phyloP scores from a whole-genome alignment of 2,329 filamentous ascomycete genomes.

The Neurospora sp. region DNA sequence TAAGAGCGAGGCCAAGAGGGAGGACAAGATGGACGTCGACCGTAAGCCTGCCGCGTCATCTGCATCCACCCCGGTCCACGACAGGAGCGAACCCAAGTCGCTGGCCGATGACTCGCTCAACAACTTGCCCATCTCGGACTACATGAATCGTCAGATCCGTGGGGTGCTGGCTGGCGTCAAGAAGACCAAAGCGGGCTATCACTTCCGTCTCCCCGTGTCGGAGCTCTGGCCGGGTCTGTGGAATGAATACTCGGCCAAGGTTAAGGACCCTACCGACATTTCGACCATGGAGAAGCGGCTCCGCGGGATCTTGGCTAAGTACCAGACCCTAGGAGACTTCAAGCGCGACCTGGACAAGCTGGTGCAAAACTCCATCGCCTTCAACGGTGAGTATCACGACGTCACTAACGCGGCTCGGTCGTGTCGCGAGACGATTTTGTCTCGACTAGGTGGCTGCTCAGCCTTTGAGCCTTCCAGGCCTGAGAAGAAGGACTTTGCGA shows the following conservation, averaged over 20 bases:
- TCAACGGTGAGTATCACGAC: constrained; percentile 72
- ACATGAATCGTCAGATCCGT: constrained; percentile 52
- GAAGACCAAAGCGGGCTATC: constrained; percentile 70
- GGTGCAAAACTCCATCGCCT: constrained; percentile 65
- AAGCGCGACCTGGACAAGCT: constrained; percentile 67
- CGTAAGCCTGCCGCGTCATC: constrained; percentile 18
- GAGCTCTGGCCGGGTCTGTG: constrained; percentile 68
- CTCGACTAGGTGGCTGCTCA: constrained; percentile 33
- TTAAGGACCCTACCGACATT: constrained; percentile 78
- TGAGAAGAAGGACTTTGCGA: constrained; percentile 47
- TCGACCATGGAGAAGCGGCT: constrained; percentile 71
- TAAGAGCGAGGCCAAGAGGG: constrained; percentile 16
- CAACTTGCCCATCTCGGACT: constrained; percentile 42
- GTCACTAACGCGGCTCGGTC: constrained; percentile 50
- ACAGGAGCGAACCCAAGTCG: constrained; percentile 21
- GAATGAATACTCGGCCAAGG: constrained; percentile 55
- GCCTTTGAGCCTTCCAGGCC: constrained; percentile 48
- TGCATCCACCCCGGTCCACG: constrained; percentile 19
- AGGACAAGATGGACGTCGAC: constrained; percentile 22
- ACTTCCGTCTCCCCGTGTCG: constrained; percentile 72
- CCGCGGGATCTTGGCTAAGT: constrained; percentile 49
- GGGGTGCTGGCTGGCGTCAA: constrained; percentile 65
- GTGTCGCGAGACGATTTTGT: constrained; percentile 47
- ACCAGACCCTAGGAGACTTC: constrained; percentile 61
- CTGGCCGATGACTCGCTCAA: constrained; percentile 34